phyloP scores from a whole-genome alignment of 2,329 filamentous ascomycete genomes.

The Metarhizium sp. region DNA sequence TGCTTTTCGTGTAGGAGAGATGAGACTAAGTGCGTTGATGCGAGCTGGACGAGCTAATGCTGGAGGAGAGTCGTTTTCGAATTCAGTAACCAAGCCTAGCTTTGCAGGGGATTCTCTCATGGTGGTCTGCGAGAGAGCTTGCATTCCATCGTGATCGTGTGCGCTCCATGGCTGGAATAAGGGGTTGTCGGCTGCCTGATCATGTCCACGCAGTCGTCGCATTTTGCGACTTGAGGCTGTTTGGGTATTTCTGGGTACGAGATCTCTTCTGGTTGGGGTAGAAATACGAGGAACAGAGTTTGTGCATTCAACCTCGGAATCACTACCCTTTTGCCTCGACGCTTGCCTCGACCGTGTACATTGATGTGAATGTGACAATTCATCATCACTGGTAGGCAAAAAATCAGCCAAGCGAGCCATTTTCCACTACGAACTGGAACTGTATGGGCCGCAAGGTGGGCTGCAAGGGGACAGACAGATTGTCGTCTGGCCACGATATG shows the following conservation, averaged over 20 bases:
- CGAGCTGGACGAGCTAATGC: background rate
- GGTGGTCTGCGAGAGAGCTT: conserved; percentile 1
- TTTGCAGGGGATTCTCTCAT: conserved; percentile 4
- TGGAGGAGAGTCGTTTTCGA: conserved; percentile 1
- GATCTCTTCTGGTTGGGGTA: conserved; percentile 10
- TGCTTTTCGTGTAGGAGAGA: background rate
- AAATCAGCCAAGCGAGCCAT: conserved; percentile 22
- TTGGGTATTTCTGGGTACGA: conserved; percentile 14
- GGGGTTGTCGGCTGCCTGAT: conserved; percentile 16
- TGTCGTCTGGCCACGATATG: background rate
- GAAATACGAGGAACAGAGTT: background rate
- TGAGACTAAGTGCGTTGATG: background rate
- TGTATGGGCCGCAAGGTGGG: background rate
- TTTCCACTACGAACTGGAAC: background rate
- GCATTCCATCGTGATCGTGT: conserved; percentile 10
- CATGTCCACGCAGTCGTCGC: conserved; percentile 18
- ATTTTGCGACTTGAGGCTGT: conserved; percentile 19
- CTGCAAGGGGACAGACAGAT: background rate
- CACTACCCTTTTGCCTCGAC: conserved; percentile 9
- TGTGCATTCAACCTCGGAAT: conserved; percentile 9
- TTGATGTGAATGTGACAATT: conserved; percentile 32
- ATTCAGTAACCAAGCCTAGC: conserved; percentile 2
- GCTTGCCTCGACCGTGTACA: conserved; percentile 20
- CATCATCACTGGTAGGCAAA: conserved; percentile 28
- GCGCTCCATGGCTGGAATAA: conserved; percentile 23